Evolutionary conservation across 352 stramenopile species (phyloP).

Genomic region (Phytopythium helicoides): DNA sequence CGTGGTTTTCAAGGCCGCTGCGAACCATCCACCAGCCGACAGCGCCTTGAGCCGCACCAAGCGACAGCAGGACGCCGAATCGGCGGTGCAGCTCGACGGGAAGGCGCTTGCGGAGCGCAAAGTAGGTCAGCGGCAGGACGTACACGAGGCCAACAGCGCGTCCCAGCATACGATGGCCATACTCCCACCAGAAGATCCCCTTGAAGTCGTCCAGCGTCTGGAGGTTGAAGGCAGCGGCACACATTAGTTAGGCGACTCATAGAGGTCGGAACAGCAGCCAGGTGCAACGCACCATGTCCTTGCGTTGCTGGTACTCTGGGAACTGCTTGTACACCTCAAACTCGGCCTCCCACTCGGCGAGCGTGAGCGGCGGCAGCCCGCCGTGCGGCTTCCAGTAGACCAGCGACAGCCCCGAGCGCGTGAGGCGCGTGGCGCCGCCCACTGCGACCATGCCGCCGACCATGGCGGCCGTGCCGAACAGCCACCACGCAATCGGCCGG

Average conservation of each 20-base stretch:
- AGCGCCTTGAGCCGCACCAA: conserved; percentile 64
- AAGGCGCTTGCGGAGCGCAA: conserved; percentile 81
- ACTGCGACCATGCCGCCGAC: conserved; percentile 98
- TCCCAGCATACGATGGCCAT: conserved; percentile 97
- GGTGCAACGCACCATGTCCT: conserved; percentile 79
- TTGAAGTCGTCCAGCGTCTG: conserved; percentile 98
- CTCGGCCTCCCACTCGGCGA: conserved; percentile 94
- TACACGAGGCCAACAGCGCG: conserved; percentile 94
- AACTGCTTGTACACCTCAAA: conserved; percentile 99
- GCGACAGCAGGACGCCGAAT: conserved; percentile 59
- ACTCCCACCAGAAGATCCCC: conserved; percentile 96
- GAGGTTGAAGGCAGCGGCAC: not conserved
- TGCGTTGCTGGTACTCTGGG: conserved; percentile 97
- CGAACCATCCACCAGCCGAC: conserved; percentile 99
- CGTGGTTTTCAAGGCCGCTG: conserved; percentile 95
- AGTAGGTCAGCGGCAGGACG: conserved; percentile 91
- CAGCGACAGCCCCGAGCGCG: conserved; percentile 96
- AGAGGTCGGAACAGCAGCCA: conserved; percentile 3
- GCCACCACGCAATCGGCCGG: conserved; percentile 92
- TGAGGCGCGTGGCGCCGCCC: conserved; percentile 96
- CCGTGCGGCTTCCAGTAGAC: conserved; percentile 97
- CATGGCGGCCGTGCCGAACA: conserved; percentile 92
- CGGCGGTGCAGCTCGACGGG: conserved; percentile 68
- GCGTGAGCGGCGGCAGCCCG: conserved; percentile 88
- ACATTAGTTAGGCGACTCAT: not conserved